Percentiles rank a stretch among this genome's conserved stretches.
phyloP scores from a whole-genome alignment of 345 rosid species.

The Rhizophora apiculata region DNA sequence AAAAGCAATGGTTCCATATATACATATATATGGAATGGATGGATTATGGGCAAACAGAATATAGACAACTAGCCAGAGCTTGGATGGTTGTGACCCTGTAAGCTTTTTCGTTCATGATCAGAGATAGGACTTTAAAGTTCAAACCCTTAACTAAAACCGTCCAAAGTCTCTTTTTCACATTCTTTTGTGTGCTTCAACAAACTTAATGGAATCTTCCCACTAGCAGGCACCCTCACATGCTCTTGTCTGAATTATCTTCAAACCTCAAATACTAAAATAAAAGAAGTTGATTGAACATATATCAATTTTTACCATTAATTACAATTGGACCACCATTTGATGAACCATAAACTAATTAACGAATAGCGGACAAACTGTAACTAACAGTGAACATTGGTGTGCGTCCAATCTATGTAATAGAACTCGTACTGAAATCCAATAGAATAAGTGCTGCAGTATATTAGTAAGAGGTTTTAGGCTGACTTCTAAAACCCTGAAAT shows the following conservation, averaged over 20 bases:
- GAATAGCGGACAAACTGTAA: too few relatives aligned
- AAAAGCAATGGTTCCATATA: background rate
- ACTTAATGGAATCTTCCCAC: slow-evolving; percentile 30
- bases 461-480: background rate
- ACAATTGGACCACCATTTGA: too few relatives aligned
- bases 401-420: too few relatives aligned
- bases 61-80: slow-evolving; percentile 30
- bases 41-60: slow-evolving; percentile 28
- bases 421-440: background rate
- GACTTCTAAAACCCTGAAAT: slow-evolving; percentile 2
- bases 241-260: slow-evolving; percentile 8
- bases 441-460: slow-evolving; percentile 12
- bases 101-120: slow-evolving; percentile 25
- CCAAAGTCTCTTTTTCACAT: slow-evolving; percentile 22
- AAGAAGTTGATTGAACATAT: too few relatives aligned
- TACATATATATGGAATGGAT: background rate
- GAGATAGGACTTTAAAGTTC: slow-evolving; percentile 25
- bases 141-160: slow-evolving; percentile 26
- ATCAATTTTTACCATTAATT: too few relatives aligned
- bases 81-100: slow-evolving; percentile 21
- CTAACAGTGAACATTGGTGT: too few relatives aligned
- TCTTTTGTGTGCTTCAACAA: slow-evolving; percentile 7
- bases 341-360: too few relatives aligned
- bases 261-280: slow-evolving; percentile 6
- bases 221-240: slow-evolving; percentile 26